Evolutionary conservation across 805 yeast species (phyloP), one percentile per base, ranked within the genome.

Genomic region (Komagataella pseudopastoris): DNA sequence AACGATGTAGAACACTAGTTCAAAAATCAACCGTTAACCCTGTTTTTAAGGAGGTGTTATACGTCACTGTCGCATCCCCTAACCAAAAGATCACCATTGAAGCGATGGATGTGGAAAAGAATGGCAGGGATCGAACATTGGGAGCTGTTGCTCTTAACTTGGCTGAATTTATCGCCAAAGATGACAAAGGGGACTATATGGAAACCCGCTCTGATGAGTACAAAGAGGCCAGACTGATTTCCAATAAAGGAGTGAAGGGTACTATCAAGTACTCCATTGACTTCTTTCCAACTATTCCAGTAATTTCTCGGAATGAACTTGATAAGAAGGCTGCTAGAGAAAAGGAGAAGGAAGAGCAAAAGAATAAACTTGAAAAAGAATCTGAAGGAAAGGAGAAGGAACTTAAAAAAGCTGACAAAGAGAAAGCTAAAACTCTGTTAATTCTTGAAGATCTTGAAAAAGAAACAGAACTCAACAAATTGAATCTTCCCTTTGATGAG

Each of bases 51-150:
- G 90, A 89, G 63, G 74, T 86, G 2, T 70, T 88, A 50, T 93
- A 88, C 66, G 78, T 88, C 24, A 84, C 96, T 4, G 78, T 93
- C 16, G 78, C 95, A 5, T 84, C 91, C 47, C 80, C 88, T 22
- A 83, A 85, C 62, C 97, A 90, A 66, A 82, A 76, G 60, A 67
- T 93, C 55, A 81, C 90, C 1, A 64, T 93, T 52, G 98, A 93
- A 63, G 95, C 82, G 6, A 86, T 93, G 96, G 98, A 93, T 68
- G 85, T 85, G 39, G 91, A 90, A 68, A 76, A 76, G 53, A 75
- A 70, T 51, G 78, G 84, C n/a, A 78, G 80, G 46, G 99, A 93
- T 66, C 80, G 96, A 60, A 78, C 95, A 4, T 75, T 93, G 49
- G 99, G 99, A 51, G 76, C 83, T 2, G 83, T 87, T 68, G 83